A percentile compares a stretch with the other conserved stretches of the same genome.
Conservation (phyloP, 2,329 filamentous ascomycete genomes). For the Aspergillus ruber region DNA sequence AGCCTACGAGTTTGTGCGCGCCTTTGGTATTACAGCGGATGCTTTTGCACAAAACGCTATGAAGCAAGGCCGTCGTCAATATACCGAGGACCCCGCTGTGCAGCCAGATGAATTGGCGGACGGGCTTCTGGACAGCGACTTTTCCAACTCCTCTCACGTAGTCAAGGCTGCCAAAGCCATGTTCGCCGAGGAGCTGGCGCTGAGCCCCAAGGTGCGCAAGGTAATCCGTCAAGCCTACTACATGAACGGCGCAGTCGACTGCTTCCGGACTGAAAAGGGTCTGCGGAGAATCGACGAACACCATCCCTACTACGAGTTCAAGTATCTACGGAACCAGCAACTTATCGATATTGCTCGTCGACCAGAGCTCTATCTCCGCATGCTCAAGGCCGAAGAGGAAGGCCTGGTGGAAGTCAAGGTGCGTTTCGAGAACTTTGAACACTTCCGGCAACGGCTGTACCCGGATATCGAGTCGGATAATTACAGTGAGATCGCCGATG, state of each 20-base stretch:
- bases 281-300: slow-evolving; percentile 88
- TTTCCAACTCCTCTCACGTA: slow-evolving; percentile 68
- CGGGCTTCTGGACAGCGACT: slow-evolving; percentile 63
- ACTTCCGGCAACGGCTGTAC: slow-evolving; percentile 71
- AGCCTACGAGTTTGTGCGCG: slow-evolving; percentile 74
- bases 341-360: slow-evolving; percentile 72
- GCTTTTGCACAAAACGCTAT: slow-evolving; percentile 82
- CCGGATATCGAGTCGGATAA: slow-evolving; percentile 88
- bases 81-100: slow-evolving; percentile 75
- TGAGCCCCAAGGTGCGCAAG: slow-evolving; percentile 83
- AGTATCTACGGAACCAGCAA: slow-evolving; percentile 87
- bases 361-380: slow-evolving; percentile 88
- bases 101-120: slow-evolving; percentile 85
- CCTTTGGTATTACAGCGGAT: slow-evolving; percentile 85
- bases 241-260: slow-evolving; percentile 75
- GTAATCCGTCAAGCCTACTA: slow-evolving; percentile 80
- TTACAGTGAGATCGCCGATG: slow-evolving; percentile 87
- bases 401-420: slow-evolving; percentile 82
- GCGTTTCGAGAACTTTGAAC: slow-evolving; percentile 65
- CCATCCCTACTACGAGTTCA: slow-evolving; percentile 95
- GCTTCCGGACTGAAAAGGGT: slow-evolving; percentile 87
- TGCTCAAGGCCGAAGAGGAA: slow-evolving; percentile 95
- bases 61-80: slow-evolving; percentile 68
- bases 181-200: slow-evolving; percentile 84
- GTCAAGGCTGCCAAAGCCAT: slow-evolving; percentile 74